Evolutionary conservation across 371 early-diverging fungal genomes (phyloP).

Genomic region (Quaeritorhiza haematococci): DNA sequence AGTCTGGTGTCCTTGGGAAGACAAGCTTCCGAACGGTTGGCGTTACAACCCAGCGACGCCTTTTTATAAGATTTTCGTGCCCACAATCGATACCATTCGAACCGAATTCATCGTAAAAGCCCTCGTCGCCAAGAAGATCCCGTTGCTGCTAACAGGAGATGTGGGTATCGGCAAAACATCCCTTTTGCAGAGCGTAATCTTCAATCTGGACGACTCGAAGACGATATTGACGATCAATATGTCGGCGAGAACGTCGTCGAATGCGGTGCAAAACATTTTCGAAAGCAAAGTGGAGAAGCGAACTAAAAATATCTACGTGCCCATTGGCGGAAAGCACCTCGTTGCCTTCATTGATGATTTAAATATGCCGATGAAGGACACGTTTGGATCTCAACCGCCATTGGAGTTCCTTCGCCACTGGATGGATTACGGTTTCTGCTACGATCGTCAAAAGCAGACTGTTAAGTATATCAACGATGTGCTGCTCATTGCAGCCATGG

Average conservation of each 20-base stretch:
- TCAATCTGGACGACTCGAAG: slow-evolving; percentile 22
- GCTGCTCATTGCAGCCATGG: slow-evolving; percentile 47
- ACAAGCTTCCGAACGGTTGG: slow-evolving; percentile 44
- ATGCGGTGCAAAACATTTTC: slow-evolving; percentile 34
- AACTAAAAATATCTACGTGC: slow-evolving; percentile 49
- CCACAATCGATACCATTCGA: slow-evolving; percentile 50
- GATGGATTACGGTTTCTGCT: slow-evolving; percentile 51
- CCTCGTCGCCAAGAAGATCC: slow-evolving; percentile 31
- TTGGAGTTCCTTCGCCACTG: slow-evolving; percentile 50
- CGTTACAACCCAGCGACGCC: slow-evolving; percentile 35
- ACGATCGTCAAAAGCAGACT: slow-evolving; percentile 48
- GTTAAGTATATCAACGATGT: slow-evolving; percentile 48
- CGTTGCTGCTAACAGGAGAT: slow-evolving; percentile 46
- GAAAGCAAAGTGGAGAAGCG: slow-evolving; percentile 44
- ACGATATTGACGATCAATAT: slow-evolving; percentile 32
- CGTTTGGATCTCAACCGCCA: slow-evolving; percentile 53
- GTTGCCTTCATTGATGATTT: slow-evolving; percentile 50
- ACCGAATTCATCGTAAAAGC: slow-evolving; percentile 41
- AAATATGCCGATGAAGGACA: slow-evolving; percentile 51
- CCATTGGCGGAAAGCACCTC: slow-evolving; percentile 43
- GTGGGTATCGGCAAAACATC: slow-evolving; percentile 50
- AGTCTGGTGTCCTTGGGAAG: slow-evolving; percentile 49
- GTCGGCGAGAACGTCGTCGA: slow-evolving; percentile 42
- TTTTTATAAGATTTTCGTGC: slow-evolving; percentile 54
- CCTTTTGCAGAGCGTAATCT: slow-evolving; percentile 39